Evolutionary conservation across 2,329 filamentous ascomycete genomes (phyloP), one percentile per base, ranked within the genome.

Genomic region (Didymosphaeria variabile): DNA sequence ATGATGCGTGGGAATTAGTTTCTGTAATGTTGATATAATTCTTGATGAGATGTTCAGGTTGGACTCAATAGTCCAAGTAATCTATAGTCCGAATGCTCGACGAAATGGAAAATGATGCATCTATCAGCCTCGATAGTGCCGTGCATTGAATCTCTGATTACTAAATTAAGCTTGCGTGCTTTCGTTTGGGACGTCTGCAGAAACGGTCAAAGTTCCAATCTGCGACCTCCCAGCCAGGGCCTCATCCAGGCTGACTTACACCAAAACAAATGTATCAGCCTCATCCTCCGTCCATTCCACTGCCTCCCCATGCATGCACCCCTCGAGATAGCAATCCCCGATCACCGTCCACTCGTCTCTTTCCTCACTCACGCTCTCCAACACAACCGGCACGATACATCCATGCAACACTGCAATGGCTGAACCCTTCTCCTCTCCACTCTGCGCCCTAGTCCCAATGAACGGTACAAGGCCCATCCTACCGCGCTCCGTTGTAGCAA

Each of bases 321-420:
- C 63, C 55, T 67, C 54, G 3, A 68, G 50, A 52, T 67, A 69
- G 29, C 61, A 67, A 46, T 72, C 64, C 3, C 62, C 62, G 0
- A 69, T 44, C 1, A 72, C 56, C 46, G 19, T 64, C 55, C 64
- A 69, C 38, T 60, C 57, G 7, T 60, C 46, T 21, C 51, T 40
- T 5, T 59, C 34, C 26, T 64, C 60, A 21, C 59, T 32, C 19
- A 62, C 49, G 21, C 36, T 44, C 6, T 68, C 46, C 21, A 66
- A 50, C n/a, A 72, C 51, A 17, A 71, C 46, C 5, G 62, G 61
- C 1, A 70, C 65, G 13, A 38, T 65, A 47, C 64, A 71, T 17
- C 64, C 65, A 59, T 69, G 64, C 45, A 68, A 17, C 8, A 68
- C 31, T 6, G 58, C 67, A 38, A 66, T 64, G 19, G 32, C 52